Evolutionary conservation across 495 filamentous ascomycete genomes (phyloP).

Genomic region (Penicillium canescens): DNA sequence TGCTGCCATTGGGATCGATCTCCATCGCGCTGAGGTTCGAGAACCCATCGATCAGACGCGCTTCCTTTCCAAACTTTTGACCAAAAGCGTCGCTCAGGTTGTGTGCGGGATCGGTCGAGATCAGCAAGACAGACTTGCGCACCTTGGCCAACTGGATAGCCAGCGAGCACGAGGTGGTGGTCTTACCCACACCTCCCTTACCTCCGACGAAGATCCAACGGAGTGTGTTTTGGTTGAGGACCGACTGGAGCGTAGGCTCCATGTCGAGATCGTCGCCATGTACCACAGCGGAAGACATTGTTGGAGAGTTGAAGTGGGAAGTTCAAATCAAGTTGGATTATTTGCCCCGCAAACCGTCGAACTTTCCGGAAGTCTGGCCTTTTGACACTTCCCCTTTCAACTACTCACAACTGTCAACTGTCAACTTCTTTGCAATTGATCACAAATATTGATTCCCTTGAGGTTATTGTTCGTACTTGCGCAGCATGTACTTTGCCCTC

Average conservation of each 20-base stretch:
- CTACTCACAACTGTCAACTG: background rate
- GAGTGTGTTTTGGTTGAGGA: constrained; percentile 89
- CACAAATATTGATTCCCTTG: too few species aligned
- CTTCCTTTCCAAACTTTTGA: constrained; percentile 99
- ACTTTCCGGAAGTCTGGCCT: constrained; percentile 30
- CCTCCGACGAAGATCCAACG: constrained; percentile 99
- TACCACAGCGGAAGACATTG: constrained; percentile 65
- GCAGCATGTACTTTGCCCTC: too few species aligned
- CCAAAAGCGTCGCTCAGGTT: constrained; percentile 98
- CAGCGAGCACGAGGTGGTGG: constrained; percentile 95
- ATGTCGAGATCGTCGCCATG: constrained; percentile 75
- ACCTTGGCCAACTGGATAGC: constrained; percentile 98
- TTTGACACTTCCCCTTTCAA: background rate
- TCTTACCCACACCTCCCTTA: constrained; percentile 99
- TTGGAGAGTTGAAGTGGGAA: constrained; percentile 5
- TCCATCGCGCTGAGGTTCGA: constrained; percentile 97
- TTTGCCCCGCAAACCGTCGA: constrained; percentile 40
- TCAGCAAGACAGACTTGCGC: constrained; percentile 92
- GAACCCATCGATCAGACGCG: constrained; percentile 87
- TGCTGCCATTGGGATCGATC: constrained; percentile 97
- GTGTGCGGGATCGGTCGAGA: constrained; percentile 98
- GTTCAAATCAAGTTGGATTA: constrained; percentile 18
- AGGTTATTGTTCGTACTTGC: too few species aligned
- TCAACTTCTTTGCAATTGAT: background rate
- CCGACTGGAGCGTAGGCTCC: constrained; percentile 90